Evolutionary conservation across 805 yeast species (phyloP).

Genomic region (Yarrowia sp.): DNA sequence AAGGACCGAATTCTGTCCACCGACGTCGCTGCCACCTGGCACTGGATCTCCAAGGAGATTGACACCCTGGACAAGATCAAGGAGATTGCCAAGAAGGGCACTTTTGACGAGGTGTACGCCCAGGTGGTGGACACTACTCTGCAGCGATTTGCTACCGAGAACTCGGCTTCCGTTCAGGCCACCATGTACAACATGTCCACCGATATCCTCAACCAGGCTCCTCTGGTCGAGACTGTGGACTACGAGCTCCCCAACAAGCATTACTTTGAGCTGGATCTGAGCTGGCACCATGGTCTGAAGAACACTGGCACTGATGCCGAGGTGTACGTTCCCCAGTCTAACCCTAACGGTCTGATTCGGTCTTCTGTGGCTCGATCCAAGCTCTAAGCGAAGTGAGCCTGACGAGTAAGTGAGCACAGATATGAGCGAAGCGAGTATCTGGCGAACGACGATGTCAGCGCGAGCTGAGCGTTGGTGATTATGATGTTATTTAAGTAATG

Average conservation of each 20-base stretch:
- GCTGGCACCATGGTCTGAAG: slow-evolving; percentile 80
- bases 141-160: slow-evolving; percentile 79
- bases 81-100: slow-evolving; percentile 62
- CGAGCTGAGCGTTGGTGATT: too few species aligned
- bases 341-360: slow-evolving; percentile 91
- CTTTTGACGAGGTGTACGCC: slow-evolving; percentile 70
- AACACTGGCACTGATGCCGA: slow-evolving; percentile 70
- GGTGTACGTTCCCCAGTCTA: slow-evolving; percentile 83
- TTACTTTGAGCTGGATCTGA: slow-evolving; percentile 78
- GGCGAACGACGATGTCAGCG: too few species aligned
- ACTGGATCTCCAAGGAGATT: slow-evolving; percentile 40
- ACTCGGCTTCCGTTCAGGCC: slow-evolving; percentile 94
- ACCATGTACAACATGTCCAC: slow-evolving; percentile 94
- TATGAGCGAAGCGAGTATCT: background rate
- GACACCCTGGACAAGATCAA: slow-evolving; percentile 55
- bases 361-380: slow-evolving; percentile 82
- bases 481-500: too few species aligned
- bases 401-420: background rate
- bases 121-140: slow-evolving; percentile 72
- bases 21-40: slow-evolving; percentile 66
- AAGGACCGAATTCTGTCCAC: slow-evolving; percentile 87
- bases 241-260: slow-evolving; percentile 91
- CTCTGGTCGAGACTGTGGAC: slow-evolving; percentile 66
- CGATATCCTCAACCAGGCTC: slow-evolving; percentile 66
- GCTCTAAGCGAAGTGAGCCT: slow-evolving; percentile 50